A percentile compares a stretch with the other conserved stretches of the same genome.
Conservation (phyloP, 2,329 filamentous ascomycete genomes). For the Fusarium sp. region DNA sequence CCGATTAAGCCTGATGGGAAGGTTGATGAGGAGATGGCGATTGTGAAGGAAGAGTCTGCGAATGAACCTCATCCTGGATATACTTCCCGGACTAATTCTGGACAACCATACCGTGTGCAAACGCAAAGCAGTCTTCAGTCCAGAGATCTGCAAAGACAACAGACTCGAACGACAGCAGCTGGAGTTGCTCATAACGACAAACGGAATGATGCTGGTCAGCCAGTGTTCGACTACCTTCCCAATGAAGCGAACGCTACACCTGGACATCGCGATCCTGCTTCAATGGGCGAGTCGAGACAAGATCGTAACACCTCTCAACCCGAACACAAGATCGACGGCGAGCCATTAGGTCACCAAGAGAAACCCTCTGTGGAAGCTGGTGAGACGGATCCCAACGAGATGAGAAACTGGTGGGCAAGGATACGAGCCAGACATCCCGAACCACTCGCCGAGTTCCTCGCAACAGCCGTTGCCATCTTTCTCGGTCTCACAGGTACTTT, state of each 20-base stretch:
- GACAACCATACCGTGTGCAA: not conserved
- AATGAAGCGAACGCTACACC: not conserved
- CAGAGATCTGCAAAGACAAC: conserved; percentile 2
- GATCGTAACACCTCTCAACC: not conserved
- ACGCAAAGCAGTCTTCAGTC: conserved; percentile 5
- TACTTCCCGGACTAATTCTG: conserved; percentile 3
- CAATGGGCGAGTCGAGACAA: not conserved
- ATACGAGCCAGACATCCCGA: conserved; percentile 37
- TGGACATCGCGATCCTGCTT: not conserved
- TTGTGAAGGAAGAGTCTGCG: not conserved
- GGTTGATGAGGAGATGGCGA: conserved; percentile 25
- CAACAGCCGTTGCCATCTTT: conserved; percentile 33
- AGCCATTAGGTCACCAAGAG: conserved; percentile 34
- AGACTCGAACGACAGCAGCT: conserved; percentile 11
- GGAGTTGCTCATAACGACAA: conserved; percentile 19
- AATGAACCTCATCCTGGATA: not conserved
- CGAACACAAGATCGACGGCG: conserved; percentile 28
- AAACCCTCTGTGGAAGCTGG: conserved; percentile 25
- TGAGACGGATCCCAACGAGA: conserved; percentile 20
- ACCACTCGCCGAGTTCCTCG: conserved; percentile 39
- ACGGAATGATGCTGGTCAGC: conserved; percentile 18
- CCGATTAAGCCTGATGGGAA: conserved; percentile 3
- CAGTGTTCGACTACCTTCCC: conserved; percentile 22
- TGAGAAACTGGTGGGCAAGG: conserved; percentile 42
- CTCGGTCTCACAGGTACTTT: conserved; percentile 33